Evolutionary conservation across 2,329 filamentous ascomycete genomes (phyloP).

Genomic region (Pseudonectria buxi): DNA sequence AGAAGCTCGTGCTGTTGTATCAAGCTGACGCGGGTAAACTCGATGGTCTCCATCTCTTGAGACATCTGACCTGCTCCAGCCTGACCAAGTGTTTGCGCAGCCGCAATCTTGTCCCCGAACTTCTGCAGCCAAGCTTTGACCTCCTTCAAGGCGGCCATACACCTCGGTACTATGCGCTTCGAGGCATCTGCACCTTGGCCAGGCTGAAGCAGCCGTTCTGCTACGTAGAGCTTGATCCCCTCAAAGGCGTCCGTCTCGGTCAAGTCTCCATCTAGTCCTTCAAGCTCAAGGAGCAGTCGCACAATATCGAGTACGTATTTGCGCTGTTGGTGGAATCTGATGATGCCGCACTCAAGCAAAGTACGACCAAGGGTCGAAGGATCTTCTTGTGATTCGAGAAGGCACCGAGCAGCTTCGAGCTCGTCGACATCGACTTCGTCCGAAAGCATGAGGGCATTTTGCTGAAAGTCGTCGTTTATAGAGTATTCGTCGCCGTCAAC

Average conservation of each 20-base stretch:
- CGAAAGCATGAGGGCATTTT: conserved; percentile 72
- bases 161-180: conserved; percentile 64
- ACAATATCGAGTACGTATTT: conserved; percentile 78
- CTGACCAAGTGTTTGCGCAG: conserved; percentile 67
- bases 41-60: conserved; percentile 69
- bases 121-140: conserved; percentile 72
- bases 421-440: conserved; percentile 91
- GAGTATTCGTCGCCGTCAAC: conserved; percentile 67
- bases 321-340: conserved; percentile 81
- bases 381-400: conserved; percentile 67
- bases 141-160: conserved; percentile 66
- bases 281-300: conserved; percentile 68
- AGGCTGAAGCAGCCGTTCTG: conserved; percentile 26
- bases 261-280: conserved; percentile 48
- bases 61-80: conserved; percentile 41
- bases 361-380: conserved; percentile 62
- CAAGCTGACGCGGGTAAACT: conserved; percentile 73
- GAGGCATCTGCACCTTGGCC: conserved; percentile 31
- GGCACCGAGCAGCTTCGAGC: conserved; percentile 68
- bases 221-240: conserved; percentile 29
- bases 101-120: conserved; percentile 69
- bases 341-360: conserved; percentile 69
- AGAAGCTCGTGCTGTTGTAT: conserved; percentile 86
- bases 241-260: conserved; percentile 29
- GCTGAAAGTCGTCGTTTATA: conserved; percentile 82